Base-by-base conservation (phyloP, 768 basidiomycete species). In the Tulasnella calospora region DNA sequence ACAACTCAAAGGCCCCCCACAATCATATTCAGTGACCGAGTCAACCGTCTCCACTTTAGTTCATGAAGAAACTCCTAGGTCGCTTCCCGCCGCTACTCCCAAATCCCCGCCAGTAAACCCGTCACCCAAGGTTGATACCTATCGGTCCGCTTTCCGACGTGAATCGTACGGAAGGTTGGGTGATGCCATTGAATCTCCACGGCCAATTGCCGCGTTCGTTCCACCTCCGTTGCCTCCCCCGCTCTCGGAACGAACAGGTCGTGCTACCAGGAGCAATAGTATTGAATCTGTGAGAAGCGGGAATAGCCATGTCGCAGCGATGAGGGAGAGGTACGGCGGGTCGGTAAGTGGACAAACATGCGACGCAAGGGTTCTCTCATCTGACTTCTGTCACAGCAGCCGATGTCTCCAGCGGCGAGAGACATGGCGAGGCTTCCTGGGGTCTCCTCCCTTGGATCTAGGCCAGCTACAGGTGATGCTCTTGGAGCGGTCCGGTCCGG, bases 271-370 rank as follows among this genome's bases (percentile, higher is more conserved):
- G 30, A 77, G 76, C 21, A 70, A 41, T 38, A 77, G 76, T 33
- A 75, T 78, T 27, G 77, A 78, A 9, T 78, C 77, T 13, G 61
- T 33, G 7, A 21, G 71, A 44, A 71, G 69, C 19, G 41, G 46
- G 19, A 46, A 73, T 19, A 78, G 78, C 33, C 71, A 78, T 47
- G 78, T 78, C 2, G 78, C 78, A 30, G 78, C 78, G 6, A 73
- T 78, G 78, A 38, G 78, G 27, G 72, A 78, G 15, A 47, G 57
- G n/a, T 78, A 78, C 35, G 71, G 40, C 35, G 10, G 30, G 44
- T 44, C 67, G 41, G 77, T 78, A 44, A 78, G 61, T 67, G 30
- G 5, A 12, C 13, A 4, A 30, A 30, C n/a, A 33, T 17, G 13
- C 33, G 12, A 5, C 61, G 12, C 61, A 8, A 27, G 0, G 15